phyloP scores from a whole-genome alignment of 2,329 filamentous ascomycete species.

The Claviceps capensis region DNA sequence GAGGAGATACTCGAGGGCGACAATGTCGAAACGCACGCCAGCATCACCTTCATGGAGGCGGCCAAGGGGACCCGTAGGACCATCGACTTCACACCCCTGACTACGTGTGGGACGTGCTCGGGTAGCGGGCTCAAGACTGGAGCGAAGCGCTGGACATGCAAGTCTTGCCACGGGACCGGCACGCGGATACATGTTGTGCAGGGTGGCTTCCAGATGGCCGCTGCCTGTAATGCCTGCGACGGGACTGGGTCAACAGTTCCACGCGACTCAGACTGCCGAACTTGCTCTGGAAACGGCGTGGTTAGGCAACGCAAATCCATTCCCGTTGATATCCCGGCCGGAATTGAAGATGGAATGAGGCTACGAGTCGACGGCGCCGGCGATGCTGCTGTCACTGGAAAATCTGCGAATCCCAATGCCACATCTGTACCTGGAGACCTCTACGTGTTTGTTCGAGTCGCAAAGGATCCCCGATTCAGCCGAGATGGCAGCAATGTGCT shows the following conservation, averaged over 20 bases:
- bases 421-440: conserved; percentile 71
- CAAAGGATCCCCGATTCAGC: conserved; percentile 80
- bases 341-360: conserved; percentile 94
- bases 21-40: conserved; percentile 88
- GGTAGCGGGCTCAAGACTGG: conserved; percentile 79
- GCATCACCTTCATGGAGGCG: conserved; percentile 89
- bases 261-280: conserved; percentile 64
- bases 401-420: conserved; percentile 46
- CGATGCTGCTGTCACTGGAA: conserved; percentile 69
- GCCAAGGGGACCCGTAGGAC: conserved; percentile 83
- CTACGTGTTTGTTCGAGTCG: conserved; percentile 79
- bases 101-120: conserved; percentile 67
- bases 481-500: conserved; percentile 80
- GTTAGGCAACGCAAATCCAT: conserved; percentile 72
- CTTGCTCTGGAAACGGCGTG: conserved; percentile 73
- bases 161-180: conserved; percentile 73
- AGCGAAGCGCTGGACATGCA: conserved; percentile 58
- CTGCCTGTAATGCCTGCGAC: conserved; percentile 69
- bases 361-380: conserved; percentile 75
- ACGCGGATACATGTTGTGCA: conserved; percentile 79
- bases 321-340: conserved; percentile 81
- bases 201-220: conserved; percentile 91
- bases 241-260: conserved; percentile 68
- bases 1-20: conserved; percentile 82
- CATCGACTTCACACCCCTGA: conserved; percentile 72